These are phyloP conservation scores for Volvox carteri DNA, from an alignment of 163 green algal genomes.

Conservation along the genomic window DNA sequence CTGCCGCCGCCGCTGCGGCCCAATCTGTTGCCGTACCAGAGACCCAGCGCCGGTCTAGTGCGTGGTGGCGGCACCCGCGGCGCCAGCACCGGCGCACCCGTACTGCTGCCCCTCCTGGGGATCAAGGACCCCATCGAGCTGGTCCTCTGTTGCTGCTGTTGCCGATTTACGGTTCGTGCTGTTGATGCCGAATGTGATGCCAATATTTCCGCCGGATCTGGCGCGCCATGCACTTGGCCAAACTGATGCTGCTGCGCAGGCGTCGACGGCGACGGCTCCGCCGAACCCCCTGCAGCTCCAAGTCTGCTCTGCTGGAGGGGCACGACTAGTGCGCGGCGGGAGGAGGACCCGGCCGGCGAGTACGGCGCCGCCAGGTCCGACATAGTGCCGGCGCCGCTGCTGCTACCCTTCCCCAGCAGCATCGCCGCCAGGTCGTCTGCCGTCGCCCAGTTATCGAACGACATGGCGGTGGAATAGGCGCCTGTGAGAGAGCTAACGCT, in stretches of 20 bases:
- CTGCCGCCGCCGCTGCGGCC: not conserved
- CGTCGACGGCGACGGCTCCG: too few species aligned
- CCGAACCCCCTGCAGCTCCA: not conserved
- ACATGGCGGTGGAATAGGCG: conserved; percentile 4
- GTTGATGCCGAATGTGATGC: too few species aligned
- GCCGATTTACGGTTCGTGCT: too few species aligned
- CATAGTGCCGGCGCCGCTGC: not conserved
- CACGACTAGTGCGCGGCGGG: not conserved
- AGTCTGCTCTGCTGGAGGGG: not conserved
- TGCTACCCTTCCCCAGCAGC: conserved; percentile 7
- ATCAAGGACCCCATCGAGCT: too few species aligned
- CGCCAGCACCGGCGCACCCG: not conserved
- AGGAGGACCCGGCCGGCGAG: not conserved
- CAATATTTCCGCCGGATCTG: too few species aligned
- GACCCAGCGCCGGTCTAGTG: too few species aligned
- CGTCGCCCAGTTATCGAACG: conserved; percentile 46
- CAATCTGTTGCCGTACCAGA: too few species aligned
- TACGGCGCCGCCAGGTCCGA: not conserved
- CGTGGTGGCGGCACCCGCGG: not conserved
- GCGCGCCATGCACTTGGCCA: too few species aligned
- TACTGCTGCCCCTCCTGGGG: too few species aligned
- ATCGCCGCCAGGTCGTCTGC: conserved; percentile 34
- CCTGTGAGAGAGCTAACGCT: not conserved
- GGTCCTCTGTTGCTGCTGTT: not conserved
- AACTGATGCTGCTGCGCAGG: not conserved